Conservation (phyloP, 176 grass and related monocot species). For the Ampelocalamus luodianensis region DNA sequence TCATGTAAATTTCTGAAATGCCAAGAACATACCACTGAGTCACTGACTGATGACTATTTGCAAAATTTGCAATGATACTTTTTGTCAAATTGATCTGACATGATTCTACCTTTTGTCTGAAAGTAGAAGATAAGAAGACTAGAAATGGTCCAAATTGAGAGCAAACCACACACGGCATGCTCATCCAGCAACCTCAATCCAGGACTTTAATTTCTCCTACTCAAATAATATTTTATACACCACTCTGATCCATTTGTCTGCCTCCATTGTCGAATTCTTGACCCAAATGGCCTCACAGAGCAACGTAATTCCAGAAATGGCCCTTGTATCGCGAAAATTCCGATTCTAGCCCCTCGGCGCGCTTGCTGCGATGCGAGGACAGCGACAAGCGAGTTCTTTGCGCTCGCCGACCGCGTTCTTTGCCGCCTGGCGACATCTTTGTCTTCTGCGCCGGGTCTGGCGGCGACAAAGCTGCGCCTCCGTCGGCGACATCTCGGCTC, state of each 20-base stretch:
- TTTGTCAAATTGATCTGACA: not conserved
- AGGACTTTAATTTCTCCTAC: not conserved
- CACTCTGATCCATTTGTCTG: not conserved
- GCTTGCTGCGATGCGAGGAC: too few species aligned
- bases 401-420: too few species aligned
- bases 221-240: not conserved
- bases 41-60: not conserved
- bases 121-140: not conserved
- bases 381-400: too few species aligned
- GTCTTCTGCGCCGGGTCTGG: too few species aligned
- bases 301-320: too few species aligned
- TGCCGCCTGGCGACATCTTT: too few species aligned
- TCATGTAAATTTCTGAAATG: not conserved
- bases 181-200: not conserved
- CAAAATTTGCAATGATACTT: not conserved
- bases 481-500: too few species aligned
- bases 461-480: too few species aligned
- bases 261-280: too few species aligned
- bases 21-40: not conserved
- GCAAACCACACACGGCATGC: not conserved
- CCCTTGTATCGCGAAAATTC: too few species aligned
- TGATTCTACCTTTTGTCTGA: not conserved
- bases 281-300: too few species aligned
- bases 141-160: slow-evolving; percentile 18
- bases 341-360: too few species aligned